Evolutionary conservation across 2,329 filamentous ascomycete species (phyloP), one percentile per base, ranked within the genome.

Genomic region (Curvularia spicifera): DNA sequence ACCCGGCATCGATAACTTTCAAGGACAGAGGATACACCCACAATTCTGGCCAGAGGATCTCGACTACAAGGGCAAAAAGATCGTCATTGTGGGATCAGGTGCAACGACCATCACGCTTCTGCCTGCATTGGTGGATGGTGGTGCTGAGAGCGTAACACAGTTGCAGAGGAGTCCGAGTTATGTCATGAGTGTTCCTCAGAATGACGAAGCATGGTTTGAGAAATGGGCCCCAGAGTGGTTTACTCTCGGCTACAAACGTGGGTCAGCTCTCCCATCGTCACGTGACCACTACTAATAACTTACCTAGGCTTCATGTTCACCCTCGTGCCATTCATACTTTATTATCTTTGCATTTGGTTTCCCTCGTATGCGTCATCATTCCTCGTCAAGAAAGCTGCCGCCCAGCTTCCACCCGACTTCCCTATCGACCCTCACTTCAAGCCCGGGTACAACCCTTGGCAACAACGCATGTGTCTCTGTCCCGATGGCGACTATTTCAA

Each of bases 51-150:
- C 89, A 0, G 79, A 88, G 55, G 82, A 87, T 47, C 78, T 90
- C 39, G 84, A 91, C 67, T 89, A 89, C 71, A 76, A 80, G 5
- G 80, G 81, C 72, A 91, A 93, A 76, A 85, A 85, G 44, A 81
- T 94, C 22, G 83, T 91, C 43, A 81, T 94, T 57, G 85, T 95
- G 61, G 91, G 91, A 15, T 89, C 85, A 15, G 92, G 92, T 7
- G 91, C 91, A 2, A 96, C 92, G 0, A 89, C 91, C 6, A 78
- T 94, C 48, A 95, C 91, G 0, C 81, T 96, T 0, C 74, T 96
- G 3, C 92, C 91, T 0, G 84, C 82, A 46, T 77, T 96, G 45
- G 85, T 87, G 0, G 78, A 89, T 43, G 85, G 83, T 39, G 90
- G 89, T 12, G 79, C 79, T 5, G 78, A 77, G 5, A 83, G 85